These are phyloP conservation scores for Pseudisothecium myosuroides DNA, from an alignment of 225 moss, liverwort and hornwort species.

Conservation along the genomic window DNA sequence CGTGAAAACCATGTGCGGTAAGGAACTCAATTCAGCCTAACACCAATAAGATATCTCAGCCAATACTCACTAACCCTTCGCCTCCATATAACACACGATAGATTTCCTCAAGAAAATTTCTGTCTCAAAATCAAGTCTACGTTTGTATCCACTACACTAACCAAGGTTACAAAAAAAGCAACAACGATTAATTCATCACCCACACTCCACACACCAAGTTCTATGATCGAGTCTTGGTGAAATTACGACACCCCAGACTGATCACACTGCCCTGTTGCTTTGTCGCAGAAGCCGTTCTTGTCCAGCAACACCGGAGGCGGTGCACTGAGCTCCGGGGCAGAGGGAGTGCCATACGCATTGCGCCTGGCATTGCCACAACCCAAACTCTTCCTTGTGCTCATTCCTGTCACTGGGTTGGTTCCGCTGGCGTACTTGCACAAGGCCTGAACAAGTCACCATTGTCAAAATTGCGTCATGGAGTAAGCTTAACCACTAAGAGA, in stretches of 20 bases:
- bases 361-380: conserved; percentile 86
- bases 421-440: conserved; percentile 99
- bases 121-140: background rate
- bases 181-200: background rate
- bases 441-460: conserved; percentile 31
- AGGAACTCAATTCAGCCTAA: background rate
- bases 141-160: background rate
- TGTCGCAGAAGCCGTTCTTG: conserved; percentile 93
- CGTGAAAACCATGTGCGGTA: background rate
- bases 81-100: background rate
- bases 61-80: background rate
- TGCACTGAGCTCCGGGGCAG: conserved; percentile 75
- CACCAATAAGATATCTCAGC: background rate
- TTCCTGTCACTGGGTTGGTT: conserved; percentile 91
- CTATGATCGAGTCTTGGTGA: background rate
- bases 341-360: conserved; percentile 95
- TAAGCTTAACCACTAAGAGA: background rate
- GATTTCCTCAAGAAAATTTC: background rate
- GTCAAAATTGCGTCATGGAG: background rate
- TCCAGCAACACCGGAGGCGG: conserved; percentile 77
- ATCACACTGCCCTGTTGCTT: conserved; percentile 61
- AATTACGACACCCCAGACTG: conserved; percentile 37
- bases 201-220: background rate
- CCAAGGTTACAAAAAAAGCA: background rate
- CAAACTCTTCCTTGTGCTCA: conserved; percentile 93